Conservation (phyloP, 176 grass and related monocot genomes). For the Puccinellia tenuiflora region DNA sequence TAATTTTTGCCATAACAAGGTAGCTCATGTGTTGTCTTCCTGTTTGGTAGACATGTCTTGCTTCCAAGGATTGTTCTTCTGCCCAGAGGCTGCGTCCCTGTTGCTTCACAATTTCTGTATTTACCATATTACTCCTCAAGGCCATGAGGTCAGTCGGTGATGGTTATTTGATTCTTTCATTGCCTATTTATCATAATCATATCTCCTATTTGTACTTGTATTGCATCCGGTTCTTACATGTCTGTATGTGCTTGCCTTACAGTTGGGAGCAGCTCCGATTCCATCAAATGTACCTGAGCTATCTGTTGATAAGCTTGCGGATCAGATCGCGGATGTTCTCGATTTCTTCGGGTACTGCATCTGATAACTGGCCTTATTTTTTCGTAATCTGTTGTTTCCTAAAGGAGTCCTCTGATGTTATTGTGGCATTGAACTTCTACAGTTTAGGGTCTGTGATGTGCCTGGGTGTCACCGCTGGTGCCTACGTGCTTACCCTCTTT, state of each 20-base stretch:
- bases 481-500: conserved; percentile 90
- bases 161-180: conserved; percentile 2
- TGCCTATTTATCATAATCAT: not conserved
- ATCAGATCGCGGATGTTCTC: conserved; percentile 84
- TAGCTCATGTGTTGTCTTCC: not conserved
- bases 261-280: conserved; percentile 93
- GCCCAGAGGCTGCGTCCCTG: conserved; percentile 78
- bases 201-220: not conserved
- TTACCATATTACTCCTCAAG: conserved; percentile 92
- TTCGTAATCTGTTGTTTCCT: not conserved
- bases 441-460: conserved; percentile 93
- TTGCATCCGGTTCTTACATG: conserved; percentile 21
- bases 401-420: conserved; percentile 7
- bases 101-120: conserved; percentile 94
- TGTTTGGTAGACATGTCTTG: conserved; percentile 85
- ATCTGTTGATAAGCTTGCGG: conserved; percentile 72
- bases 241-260: conserved; percentile 37
- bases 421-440: conserved; percentile 24
- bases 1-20: not conserved
- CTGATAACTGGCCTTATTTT: not conserved
- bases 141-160: conserved; percentile 83
- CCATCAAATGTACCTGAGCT: conserved; percentile 53
- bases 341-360: conserved; percentile 84
- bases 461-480: conserved; percentile 92
- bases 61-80: conserved; percentile 99